Conservation (phyloP, 768 basidiomycete species). For the Paxillus rubicundulus region DNA sequence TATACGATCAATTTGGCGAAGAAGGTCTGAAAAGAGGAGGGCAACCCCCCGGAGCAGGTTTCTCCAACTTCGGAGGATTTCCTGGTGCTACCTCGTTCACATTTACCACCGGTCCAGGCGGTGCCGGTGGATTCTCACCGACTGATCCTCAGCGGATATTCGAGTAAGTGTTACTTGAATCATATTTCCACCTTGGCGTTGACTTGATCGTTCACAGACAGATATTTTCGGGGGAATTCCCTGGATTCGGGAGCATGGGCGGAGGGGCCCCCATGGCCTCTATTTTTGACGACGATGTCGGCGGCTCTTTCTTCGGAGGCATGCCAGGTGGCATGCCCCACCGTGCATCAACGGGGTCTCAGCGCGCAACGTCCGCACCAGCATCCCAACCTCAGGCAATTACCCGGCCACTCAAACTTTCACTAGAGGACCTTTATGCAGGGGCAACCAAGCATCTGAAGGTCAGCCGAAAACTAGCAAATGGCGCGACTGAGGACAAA, state of each 20-base stretch:
- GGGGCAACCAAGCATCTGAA: conserved; percentile 89
- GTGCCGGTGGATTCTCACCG: conserved; percentile 61
- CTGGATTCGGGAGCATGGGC: conserved; percentile 37
- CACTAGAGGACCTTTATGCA: conserved; percentile 81
- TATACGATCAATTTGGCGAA: conserved; percentile 94
- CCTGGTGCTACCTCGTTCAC: conserved; percentile 53
- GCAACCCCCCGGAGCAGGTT: conserved; percentile 50
- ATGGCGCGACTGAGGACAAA: conserved; percentile 80
- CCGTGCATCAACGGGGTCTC: conserved; percentile 30
- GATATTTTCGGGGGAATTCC: conserved; percentile 45
- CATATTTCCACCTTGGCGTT: conserved; percentile 1
- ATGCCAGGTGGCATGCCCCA: conserved; percentile 61
- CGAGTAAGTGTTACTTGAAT: conserved; percentile 52
- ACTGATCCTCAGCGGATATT: conserved; percentile 87
- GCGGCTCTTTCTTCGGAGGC: conserved; percentile 35
- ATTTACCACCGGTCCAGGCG: conserved; percentile 49
- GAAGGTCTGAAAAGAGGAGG: conserved; percentile 84
- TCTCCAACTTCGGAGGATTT: conserved; percentile 43
- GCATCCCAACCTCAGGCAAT: conserved; percentile 53
- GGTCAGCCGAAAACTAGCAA: conserved; percentile 70
- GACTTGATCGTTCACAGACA: conserved; percentile 38
- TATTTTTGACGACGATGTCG: conserved; percentile 41
- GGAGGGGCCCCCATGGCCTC: conserved; percentile 30
- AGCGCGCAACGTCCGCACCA: conserved; percentile 30
- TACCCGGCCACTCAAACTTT: conserved; percentile 77